phyloP scores from a whole-genome alignment of 495 filamentous ascomycete genomes.

The Lentithecium fluviatile region DNA sequence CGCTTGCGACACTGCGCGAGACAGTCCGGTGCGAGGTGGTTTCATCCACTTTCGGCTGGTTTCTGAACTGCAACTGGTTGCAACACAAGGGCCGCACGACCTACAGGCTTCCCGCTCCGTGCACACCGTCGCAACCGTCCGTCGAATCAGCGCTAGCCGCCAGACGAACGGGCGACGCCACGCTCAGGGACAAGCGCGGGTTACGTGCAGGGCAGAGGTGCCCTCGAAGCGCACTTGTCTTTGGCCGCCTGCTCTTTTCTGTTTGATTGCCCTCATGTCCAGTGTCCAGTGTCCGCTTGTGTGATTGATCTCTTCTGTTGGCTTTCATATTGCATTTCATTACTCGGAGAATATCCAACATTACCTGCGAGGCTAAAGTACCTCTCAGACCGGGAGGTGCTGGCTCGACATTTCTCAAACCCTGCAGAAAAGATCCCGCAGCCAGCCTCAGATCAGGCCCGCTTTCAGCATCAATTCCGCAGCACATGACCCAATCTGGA shows the following conservation, averaged over 20 bases:
- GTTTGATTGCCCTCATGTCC: slow-evolving; percentile 16
- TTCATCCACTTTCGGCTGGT: slow-evolving; percentile 9
- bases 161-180: slow-evolving; percentile 19
- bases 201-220: slow-evolving; percentile 23
- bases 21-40: slow-evolving; percentile 18
- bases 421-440: slow-evolving; percentile 12
- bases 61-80: slow-evolving; percentile 17
- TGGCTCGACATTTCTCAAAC: slow-evolving; percentile 13
- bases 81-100: slow-evolving; percentile 15
- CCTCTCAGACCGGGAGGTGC: slow-evolving; percentile 16
- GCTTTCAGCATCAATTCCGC: slow-evolving; percentile 30
- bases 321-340: slow-evolving; percentile 24
- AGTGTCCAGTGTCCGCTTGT: neutral
- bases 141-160: slow-evolving; percentile 22
- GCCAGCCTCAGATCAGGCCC: slow-evolving; percentile 23
- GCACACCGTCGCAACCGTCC: slow-evolving; percentile 3
- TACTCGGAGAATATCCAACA: slow-evolving; percentile 22
- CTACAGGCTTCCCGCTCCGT: slow-evolving; percentile 19
- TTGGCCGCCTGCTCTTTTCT: slow-evolving; percentile 6
- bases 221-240: slow-evolving; percentile 16
- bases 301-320: slow-evolving; percentile 1
- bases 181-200: slow-evolving; percentile 30
- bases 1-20: slow-evolving; percentile 31
- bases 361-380: slow-evolving; percentile 23
- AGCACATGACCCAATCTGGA: slow-evolving; percentile 16